Conservation (phyloP, 2,329 filamentous ascomycete genomes). For the Aspergillus pseudotamarii region DNA sequence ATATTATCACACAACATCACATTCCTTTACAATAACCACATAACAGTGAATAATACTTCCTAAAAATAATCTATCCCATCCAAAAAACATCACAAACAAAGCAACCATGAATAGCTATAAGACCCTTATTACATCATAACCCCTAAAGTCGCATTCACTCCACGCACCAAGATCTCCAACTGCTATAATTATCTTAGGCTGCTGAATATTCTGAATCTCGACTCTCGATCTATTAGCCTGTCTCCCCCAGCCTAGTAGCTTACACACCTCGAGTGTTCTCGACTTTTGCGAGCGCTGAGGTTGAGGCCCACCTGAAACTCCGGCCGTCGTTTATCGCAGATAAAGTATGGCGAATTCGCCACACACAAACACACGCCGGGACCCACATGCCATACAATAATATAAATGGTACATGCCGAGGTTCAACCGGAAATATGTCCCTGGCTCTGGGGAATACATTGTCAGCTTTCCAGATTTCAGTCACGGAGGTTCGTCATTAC, state of each 20-base stretch:
- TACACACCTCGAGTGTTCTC: neutral
- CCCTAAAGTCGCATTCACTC: neutral
- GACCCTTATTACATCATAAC: neutral
- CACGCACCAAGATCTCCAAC: neutral
- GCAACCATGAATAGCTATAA: no score
- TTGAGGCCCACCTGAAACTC: neutral
- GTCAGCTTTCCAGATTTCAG: no score
- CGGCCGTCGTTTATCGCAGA: neutral
- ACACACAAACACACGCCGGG: neutral
- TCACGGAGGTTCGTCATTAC: no score
- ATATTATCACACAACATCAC: neutral
- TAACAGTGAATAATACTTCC: neutral
- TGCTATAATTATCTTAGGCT: neutral
- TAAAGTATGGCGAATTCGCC: slow-evolving; percentile 3
- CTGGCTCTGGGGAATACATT: neutral
- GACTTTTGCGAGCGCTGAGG: neutral
- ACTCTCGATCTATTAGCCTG: neutral
- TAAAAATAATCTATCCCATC: neutral
- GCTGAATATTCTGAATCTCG: neutral
- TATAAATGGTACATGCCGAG: neutral
- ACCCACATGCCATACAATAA: neutral
- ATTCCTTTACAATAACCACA: neutral
- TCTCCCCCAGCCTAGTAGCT: neutral
- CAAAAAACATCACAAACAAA: no score
- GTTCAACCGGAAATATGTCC: neutral